Base-by-base conservation (phyloP, 345 rosid species). In the Angophora floribunda region DNA sequence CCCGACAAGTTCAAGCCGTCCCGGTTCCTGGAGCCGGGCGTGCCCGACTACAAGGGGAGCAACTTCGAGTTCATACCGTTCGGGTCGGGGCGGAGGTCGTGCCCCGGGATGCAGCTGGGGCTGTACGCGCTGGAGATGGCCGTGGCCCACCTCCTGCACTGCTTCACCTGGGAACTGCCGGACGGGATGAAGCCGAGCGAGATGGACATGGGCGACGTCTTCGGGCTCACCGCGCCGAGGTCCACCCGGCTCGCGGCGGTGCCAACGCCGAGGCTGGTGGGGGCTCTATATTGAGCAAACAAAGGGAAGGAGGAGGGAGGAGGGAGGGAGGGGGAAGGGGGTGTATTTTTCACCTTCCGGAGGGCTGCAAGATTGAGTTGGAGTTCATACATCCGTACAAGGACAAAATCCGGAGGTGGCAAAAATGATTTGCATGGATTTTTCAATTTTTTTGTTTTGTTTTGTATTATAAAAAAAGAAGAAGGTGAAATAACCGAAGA, bases 91-190 rank as follows among this genome's bases (percentile, higher is more conserved):
- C 86, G 94, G 65, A 53, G 91, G 87, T 90, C 91, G 28, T 92
- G 94, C 49, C 94, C 94, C 3, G 94, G 93, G 11, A 91, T 92
- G 94, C 94, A 92, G 86, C 87, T 92, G 9, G 94, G 94, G 24
- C 59, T 92, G 47, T 91, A 92, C 86, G 91, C 88, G 52, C 85
- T 92, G 17, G 94, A 92, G 87, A 79, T 88, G 67, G 87, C 90
- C 5, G 93, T 91, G 87, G 90, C 90, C 7, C 90, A 91, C 53
- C 87, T 92, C 75, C 90, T 91, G 32, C 93, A 92, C 85, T 88
- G 93, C 87, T 92, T 91, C 86, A 63, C 67, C 13, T 92, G 94
- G 94, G 93, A 90, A 13, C 87, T 92, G 80, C 90, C 92, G 4
- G 90, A 91, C 41, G 94, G 94, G 52, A 88, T 90, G 91, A 86